Evolutionary conservation across 805 yeast genomes (phyloP), one percentile per base, ranked within the genome.

Genomic region (Priceomyces haplophilus): DNA sequence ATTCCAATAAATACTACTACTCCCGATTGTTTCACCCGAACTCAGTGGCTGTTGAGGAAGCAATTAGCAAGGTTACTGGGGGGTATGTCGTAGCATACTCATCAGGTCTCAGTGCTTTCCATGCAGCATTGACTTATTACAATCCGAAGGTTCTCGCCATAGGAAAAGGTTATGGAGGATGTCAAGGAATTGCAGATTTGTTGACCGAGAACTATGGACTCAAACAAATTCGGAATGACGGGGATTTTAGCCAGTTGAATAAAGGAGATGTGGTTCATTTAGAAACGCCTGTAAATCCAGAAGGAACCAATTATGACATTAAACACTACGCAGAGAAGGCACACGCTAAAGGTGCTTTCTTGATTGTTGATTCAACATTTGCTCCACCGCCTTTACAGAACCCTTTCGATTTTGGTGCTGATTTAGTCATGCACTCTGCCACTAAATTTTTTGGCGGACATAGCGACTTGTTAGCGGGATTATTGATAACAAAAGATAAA

Each of bases 391-490:
- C 96, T 13, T 65, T 89, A 44, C 85, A 80, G 53, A 78, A 88
- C 47, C 91, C 95, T 4, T 88, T 88, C 65, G 73, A 73, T 31
- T 83, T 78, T 54, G 96, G 91, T 37, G 96, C 85, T 23, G 97
- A 91, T 61, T 65, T 88, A 50, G 81, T 91, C n/a, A 69, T 91
- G 78, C 97, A 90, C 62, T 88, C 97, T 1, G 96, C 89, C 1
- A 90, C 97, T 0, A 90, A 90, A 60, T 91, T 84, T 65, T 84
- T 88, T 56, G 97, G 96, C 31, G 97, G 98, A n/a, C 97, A 90
- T 64, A 86, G 95, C 5, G 97, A 90, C 61, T 67, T 89, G 34
- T 69, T 90, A 39, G 89, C 96, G 4, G 97, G 98, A 25, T 70
- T 84, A 10, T 64, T 89, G 15, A 79, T 82, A 15, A 81, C 85